Conservation (phyloP, 106 monocot genomes). For the Narthecium ossifragum region DNA sequence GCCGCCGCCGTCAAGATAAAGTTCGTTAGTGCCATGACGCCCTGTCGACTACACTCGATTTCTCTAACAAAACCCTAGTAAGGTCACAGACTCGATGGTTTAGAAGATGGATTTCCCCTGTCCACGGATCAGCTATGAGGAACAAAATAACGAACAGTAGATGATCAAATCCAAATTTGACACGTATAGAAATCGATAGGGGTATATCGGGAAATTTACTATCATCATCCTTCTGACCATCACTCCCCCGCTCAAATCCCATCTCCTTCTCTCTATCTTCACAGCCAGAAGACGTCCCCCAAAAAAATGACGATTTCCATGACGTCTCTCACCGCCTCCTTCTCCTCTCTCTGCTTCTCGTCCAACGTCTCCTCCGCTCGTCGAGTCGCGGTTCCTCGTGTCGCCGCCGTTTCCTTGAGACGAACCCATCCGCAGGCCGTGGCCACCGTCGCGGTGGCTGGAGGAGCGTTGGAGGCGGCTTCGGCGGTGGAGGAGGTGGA, state of each 20-base stretch:
- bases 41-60: no score
- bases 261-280: background rate
- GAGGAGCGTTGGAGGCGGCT: background rate
- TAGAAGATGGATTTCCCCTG: no score
- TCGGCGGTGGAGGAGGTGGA: conserved; percentile 17
- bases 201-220: no score
- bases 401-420: conserved; percentile 8
- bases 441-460: conserved; percentile 20
- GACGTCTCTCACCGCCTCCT: conserved; percentile 37
- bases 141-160: no score
- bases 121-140: no score
- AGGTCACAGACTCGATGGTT: no score
- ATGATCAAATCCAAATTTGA: no score
- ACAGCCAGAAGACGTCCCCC: background rate
- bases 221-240: no score
- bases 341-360: conserved; percentile 53
- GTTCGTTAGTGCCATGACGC: conserved; percentile 70
- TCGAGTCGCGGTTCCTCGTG: conserved; percentile 3
- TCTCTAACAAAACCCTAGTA: no score
- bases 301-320: conserved; percentile 35
- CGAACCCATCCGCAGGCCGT: conserved; percentile 6
- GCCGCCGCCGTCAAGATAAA: conserved; percentile 81
- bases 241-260: background rate
- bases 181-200: no score
- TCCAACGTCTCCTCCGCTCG: conserved; percentile 34